Base-by-base conservation (phyloP, 1,139 yeast genomes). In the Nadsonia commutata region DNA sequence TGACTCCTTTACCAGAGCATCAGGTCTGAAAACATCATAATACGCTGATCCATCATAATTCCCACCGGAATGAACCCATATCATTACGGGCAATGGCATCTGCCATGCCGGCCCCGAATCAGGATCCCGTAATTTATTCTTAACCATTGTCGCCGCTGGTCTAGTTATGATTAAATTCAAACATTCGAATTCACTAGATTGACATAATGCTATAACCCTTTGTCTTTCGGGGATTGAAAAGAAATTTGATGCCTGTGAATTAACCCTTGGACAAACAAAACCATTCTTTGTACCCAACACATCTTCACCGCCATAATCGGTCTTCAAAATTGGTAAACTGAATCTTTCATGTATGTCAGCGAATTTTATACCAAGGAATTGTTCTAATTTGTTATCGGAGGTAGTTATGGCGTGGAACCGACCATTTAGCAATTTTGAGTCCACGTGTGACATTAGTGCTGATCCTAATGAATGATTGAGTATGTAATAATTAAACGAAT, bases 21-120 rank as follows among this genome's bases (percentile, higher is more conserved):
- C 31, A 2, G 47, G 45, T 31, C 46, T 43, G 31, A 46, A 45
- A 6, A 48, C 45, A 6, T 41, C 44, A 31, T 47, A 45, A 27
- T 46, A 43, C 17, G 43, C 46, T 11, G 43, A 46, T 36, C 52
- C 53, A n/a, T 46, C 47, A 2, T 46, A 44, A 40, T 56, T 50
- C 22, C 52, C 56, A 23, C 61, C 60, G 16, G 60, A 60, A 40
- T 56, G 57, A 38, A 57, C 52, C 56, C 58, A 57, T 5, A 55
- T 47, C 6, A 51, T 54, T 2, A 55, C 58, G 1, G 60, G 59
- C 4, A 58, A 44, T 8, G 46, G 41, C 3, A n/a, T n/a, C n/a
- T n/a, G n/a, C n/a, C n/a, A n/a, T n/a, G n/a, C n/a, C n/a, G n/a
- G n/a, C n/a, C n/a, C n/a, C n/a, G n/a, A n/a, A n/a, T n/a, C n/a